Conservation (phyloP, 352 stramenopile species). For the Nothophytophthora sp. region DNA sequence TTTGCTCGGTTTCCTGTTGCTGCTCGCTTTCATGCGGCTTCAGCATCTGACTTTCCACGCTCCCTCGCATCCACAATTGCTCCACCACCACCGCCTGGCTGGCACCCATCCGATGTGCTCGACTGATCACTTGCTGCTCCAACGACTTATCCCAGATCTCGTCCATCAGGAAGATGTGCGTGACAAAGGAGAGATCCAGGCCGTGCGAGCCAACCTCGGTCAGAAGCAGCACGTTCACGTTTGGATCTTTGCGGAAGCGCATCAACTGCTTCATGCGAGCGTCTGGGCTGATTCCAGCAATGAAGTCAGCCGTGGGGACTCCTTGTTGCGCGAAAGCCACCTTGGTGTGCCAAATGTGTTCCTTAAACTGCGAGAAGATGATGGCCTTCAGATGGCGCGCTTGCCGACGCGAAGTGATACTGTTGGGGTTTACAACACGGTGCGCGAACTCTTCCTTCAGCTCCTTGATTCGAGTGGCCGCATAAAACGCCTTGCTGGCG, state of each 20-base stretch:
- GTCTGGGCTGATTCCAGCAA: slow-evolving; percentile 42
- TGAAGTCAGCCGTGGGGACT: slow-evolving; percentile 65
- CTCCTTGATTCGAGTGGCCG: slow-evolving; percentile 61
- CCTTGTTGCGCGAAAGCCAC: slow-evolving; percentile 73
- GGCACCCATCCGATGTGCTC: slow-evolving; percentile 96
- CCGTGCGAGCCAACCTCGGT: slow-evolving; percentile 94
- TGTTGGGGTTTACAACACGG: slow-evolving; percentile 7
- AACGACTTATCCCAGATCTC: slow-evolving; percentile 97
- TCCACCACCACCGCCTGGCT: slow-evolving; percentile 92
- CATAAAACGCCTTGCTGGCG: slow-evolving; percentile 78
- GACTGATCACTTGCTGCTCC: slow-evolving; percentile 94
- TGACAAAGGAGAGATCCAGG: slow-evolving; percentile 98
- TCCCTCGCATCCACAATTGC: slow-evolving; percentile 88
- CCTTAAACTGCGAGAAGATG: slow-evolving; percentile 84
- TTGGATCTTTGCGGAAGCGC: slow-evolving; percentile 57
- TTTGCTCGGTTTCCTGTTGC: slow-evolving; percentile 1
- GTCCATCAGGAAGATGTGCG: slow-evolving; percentile 98
- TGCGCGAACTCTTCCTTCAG: slow-evolving; percentile 54
- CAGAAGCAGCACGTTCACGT: slow-evolving; percentile 93
- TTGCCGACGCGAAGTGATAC: slow-evolving; percentile 14
- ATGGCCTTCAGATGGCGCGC: slow-evolving; percentile 64
- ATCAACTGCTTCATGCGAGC: slow-evolving; percentile 56
- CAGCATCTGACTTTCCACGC: slow-evolving; percentile 80
- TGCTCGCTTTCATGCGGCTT: slow-evolving; percentile 39
- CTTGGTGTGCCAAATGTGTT: slow-evolving; percentile 78